phyloP scores from a whole-genome alignment of 2,329 filamentous ascomycete genomes.

The Penicillium brevicompactum region DNA sequence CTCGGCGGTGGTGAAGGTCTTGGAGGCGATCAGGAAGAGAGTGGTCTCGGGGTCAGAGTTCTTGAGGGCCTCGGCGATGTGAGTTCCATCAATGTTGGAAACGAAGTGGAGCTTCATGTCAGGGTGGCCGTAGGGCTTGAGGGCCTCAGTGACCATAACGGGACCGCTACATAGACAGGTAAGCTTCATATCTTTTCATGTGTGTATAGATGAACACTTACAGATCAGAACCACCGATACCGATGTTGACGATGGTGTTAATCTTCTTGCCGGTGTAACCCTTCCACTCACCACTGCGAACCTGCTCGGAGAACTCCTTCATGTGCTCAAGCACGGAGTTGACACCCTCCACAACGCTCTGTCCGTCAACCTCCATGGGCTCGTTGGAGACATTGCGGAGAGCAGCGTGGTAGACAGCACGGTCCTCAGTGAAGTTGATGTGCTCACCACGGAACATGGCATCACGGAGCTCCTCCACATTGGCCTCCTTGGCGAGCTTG shows the following conservation, averaged over 20 bases:
- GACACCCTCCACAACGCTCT: slow-evolving; percentile 92
- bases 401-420: slow-evolving; percentile 93
- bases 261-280: slow-evolving; percentile 97
- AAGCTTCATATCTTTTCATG: slow-evolving; percentile 12
- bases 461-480: slow-evolving; percentile 90
- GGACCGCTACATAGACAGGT: slow-evolving; percentile 66
- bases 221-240: slow-evolving; percentile 98
- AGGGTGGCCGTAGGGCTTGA: slow-evolving; percentile 89
- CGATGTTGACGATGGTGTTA: slow-evolving; percentile 94
- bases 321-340: slow-evolving; percentile 92
- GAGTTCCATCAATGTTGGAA: slow-evolving; percentile 98
- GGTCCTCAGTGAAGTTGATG: slow-evolving; percentile 98
- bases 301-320: slow-evolving; percentile 96
- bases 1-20: slow-evolving; percentile 99
- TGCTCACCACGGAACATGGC: slow-evolving; percentile 96
- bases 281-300: slow-evolving; percentile 94
- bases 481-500: slow-evolving; percentile 88
- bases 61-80: slow-evolving; percentile 90
- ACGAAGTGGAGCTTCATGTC: slow-evolving; percentile 94
- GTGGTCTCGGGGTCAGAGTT: slow-evolving; percentile 93
- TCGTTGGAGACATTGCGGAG: slow-evolving; percentile 86
- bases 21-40: slow-evolving; percentile 97
- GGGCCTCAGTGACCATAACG: slow-evolving; percentile 97
- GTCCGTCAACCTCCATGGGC: slow-evolving; percentile 80
- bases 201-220: slow-evolving; percentile 53